Percentiles rank a stretch among this genome's conserved stretches.
Conservation (phyloP, 306 rosid genomes). For the Dalbergia cultrata region DNA sequence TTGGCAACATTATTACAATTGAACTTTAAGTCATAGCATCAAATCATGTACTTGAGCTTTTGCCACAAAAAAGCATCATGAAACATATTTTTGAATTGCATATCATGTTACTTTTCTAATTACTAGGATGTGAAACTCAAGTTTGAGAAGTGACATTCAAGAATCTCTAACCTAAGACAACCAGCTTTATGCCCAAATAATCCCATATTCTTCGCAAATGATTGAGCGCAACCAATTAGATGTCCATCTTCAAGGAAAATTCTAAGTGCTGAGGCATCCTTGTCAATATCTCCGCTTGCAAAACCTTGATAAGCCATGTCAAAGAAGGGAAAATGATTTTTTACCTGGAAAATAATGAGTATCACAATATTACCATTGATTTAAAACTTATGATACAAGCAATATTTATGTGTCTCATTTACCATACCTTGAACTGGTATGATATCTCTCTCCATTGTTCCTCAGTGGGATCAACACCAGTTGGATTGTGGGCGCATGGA, state of each 20-base stretch:
- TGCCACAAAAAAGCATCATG: not conserved
- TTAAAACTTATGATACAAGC: not conserved
- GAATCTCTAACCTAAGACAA: constrained; percentile 74
- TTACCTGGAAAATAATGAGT: constrained; percentile 62
- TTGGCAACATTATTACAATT: not conserved
- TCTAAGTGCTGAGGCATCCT: constrained; percentile 75
- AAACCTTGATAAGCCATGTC: constrained; percentile 98
- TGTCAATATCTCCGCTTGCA: constrained; percentile 87
- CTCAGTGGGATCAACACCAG: constrained; percentile 85
- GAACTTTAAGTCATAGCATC: constrained; percentile 11
- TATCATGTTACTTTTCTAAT: not conserved
- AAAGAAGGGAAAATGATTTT: constrained; percentile 83
- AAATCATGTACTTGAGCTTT: constrained; percentile 19
- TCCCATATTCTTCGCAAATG: constrained; percentile 90
- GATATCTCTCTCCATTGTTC: constrained; percentile 93
- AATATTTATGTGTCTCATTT: constrained; percentile 3
- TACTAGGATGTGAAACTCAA: not conserved
- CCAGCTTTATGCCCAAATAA: constrained; percentile 88
- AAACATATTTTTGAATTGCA: not conserved
- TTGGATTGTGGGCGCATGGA: constrained; percentile 92
- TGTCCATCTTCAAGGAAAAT: constrained; percentile 87
- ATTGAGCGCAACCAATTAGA: constrained; percentile 75
- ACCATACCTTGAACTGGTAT: constrained; percentile 66
- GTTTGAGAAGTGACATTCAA: not conserved
- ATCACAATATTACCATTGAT: constrained; percentile 6